These are phyloP conservation scores for Hemisphaericaspora xylofermentans DNA, from an alignment of 1,139 yeast species.

Conservation along the genomic window DNA sequence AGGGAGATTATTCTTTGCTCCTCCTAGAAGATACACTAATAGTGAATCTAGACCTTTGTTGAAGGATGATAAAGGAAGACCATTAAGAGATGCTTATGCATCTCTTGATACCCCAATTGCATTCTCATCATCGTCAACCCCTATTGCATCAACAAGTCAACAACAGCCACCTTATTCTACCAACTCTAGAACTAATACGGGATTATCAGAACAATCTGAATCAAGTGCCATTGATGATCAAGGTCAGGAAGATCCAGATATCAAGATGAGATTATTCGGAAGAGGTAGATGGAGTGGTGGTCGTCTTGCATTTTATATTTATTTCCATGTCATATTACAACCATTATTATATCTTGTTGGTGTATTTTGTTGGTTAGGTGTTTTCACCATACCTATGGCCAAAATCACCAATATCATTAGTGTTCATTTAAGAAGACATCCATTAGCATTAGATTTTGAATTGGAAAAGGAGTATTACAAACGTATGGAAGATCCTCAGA, in stretches of 20 bases:
- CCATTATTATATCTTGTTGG: conserved; percentile 64
- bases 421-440: conserved; percentile 84
- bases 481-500: conserved; percentile 18
- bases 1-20: conserved; percentile 71
- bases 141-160: conserved; percentile 6
- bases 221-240: conserved; percentile 16
- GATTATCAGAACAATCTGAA: neutral
- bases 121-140: neutral
- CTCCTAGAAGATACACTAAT: conserved; percentile 49
- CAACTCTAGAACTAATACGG: conserved; percentile 6
- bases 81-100: conserved; percentile 40
- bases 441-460: conserved; percentile 75
- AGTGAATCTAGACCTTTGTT: conserved; percentile 39
- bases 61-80: conserved; percentile 47
- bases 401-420: conserved; percentile 60
- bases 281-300: conserved; percentile 92
- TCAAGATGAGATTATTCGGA: conserved; percentile 73
- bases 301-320: conserved; percentile 71
- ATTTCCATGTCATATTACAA: conserved; percentile 66
- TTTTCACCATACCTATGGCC: conserved; percentile 92
- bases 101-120: conserved; percentile 21
- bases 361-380: conserved; percentile 72
- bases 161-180: conserved; percentile 1
- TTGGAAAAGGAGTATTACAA: conserved; percentile 54
- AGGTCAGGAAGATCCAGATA: conserved; percentile 33